These are phyloP conservation scores for Euphorbia corollata DNA, from an alignment of 441 rosid genomes.

Conservation along the genomic window DNA sequence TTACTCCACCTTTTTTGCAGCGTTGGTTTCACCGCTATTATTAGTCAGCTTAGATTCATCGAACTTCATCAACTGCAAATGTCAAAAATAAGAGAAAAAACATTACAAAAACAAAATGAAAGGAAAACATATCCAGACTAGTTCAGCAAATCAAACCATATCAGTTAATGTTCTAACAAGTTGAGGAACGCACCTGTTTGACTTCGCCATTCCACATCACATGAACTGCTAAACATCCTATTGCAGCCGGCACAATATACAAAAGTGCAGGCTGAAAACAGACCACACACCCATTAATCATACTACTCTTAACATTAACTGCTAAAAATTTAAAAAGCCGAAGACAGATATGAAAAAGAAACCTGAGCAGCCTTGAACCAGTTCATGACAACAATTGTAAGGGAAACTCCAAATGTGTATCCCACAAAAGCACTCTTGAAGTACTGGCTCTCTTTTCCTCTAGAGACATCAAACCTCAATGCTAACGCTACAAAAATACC, in stretches of 20 bases:
- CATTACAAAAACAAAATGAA: background rate
- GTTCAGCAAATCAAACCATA: background rate
- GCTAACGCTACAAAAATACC: constrained; percentile 97
- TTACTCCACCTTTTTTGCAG: constrained; percentile 57
- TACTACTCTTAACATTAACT: background rate
- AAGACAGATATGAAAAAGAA: constrained; percentile 15
- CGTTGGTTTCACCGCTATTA: constrained; percentile 37
- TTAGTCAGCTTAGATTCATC: constrained; percentile 63
- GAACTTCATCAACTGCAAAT: constrained; percentile 79
- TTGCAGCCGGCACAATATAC: constrained; percentile 83
- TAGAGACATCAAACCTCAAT: constrained; percentile 78
- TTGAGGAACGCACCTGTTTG: constrained; percentile 58
- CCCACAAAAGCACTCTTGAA: constrained; percentile 93
- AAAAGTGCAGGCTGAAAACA: constrained; percentile 82
- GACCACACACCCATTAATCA: background rate
- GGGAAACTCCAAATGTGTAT: constrained; percentile 60
- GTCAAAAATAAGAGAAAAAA: background rate
- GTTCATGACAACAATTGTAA: constrained; percentile 90
- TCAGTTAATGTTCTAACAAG: background rate
- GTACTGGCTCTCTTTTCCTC: constrained; percentile 75
- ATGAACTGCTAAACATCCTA: constrained; percentile 87
- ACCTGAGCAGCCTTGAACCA: constrained; percentile 99
- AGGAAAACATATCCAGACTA: too few species aligned
- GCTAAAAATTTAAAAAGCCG: background rate
- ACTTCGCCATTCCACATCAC: constrained; percentile 85